Conservation (phyloP, 331 rosid species). For the Cydonia oblonga region DNA sequence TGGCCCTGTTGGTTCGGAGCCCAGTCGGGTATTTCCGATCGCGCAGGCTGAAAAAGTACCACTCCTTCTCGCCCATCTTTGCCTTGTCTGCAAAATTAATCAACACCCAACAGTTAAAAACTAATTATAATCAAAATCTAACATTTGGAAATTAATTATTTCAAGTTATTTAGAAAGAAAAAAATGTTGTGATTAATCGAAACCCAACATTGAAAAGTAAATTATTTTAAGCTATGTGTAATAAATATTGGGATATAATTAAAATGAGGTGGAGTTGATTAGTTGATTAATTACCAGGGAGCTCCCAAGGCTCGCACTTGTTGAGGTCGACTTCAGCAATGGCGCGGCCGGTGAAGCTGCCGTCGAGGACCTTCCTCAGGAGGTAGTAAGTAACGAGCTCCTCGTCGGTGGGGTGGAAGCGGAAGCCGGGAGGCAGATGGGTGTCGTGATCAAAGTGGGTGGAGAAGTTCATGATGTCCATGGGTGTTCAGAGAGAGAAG, state of each 20-base stretch:
- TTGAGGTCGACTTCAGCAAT: slow-evolving; percentile 93
- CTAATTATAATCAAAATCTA: not conserved
- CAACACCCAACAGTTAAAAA: not conserved
- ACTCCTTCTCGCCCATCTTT: slow-evolving; percentile 94
- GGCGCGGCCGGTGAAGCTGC: slow-evolving; percentile 66
- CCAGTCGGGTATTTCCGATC: slow-evolving; percentile 96
- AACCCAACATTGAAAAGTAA: no score
- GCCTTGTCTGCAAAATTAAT: slow-evolving; percentile 50
- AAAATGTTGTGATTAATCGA: no score
- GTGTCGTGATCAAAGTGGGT: slow-evolving; percentile 14
- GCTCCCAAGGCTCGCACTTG: slow-evolving; percentile 98
- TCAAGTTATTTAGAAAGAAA: not conserved
- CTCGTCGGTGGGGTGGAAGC: slow-evolving; percentile 96
- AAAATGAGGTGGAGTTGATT: not conserved
- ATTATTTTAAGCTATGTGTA: no score
- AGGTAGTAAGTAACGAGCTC: slow-evolving; percentile 85
- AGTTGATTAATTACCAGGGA: slow-evolving; percentile 43
- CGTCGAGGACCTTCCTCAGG: slow-evolving; percentile 74
- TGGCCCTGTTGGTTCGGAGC: slow-evolving; percentile 72
- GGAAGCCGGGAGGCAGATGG: slow-evolving; percentile 82
- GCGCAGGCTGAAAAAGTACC: slow-evolving; percentile 84
- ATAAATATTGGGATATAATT: not conserved
- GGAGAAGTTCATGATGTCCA: slow-evolving; percentile 30
- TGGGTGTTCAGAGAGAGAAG: not conserved
- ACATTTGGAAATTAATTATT: not conserved